Evolutionary conservation across 176 grass and related monocot species (phyloP), one percentile per base, ranked within the genome.

Genomic region (Chloris gayana): DNA sequence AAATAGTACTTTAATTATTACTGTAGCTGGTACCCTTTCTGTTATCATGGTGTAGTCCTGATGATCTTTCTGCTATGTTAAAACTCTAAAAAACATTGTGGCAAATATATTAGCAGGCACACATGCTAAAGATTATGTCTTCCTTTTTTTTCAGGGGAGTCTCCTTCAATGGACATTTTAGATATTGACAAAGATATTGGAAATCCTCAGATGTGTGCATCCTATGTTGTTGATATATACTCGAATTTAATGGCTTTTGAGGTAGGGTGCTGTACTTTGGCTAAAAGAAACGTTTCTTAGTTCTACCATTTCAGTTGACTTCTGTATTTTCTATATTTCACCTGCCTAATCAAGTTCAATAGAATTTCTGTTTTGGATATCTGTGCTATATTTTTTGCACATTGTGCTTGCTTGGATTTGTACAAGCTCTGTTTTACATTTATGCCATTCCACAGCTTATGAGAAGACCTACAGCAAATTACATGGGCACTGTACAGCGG

Each of bases 181-280:
- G 66, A 89, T 56, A 89, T 89, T 60, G 87, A 89, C 62, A 77
- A 70, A 65, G 82, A 82, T 18, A 75, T 24, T 77, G 66, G 54
- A 49, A 89, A 89, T 82, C 87, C 87, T 77, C 87, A 89, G 65
- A 89, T 89, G 87, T 89, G 87, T 44, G 46, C 77, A 47, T 70
- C 72, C 69, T 89, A 89, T 19, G 87, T 69, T 27, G 74, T 49
- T 33, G 77, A 89, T 11, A 77, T 89, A 76, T 89, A 89, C 79
- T 72, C 66, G 13, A 85, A 77, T 64, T 73, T 77, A n/a, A 44
- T 81, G 84, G 88, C 79, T 53, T 76, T 74, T 69, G 88, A 90
- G 88, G 88, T 90, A 86, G 62, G 19, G 7, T 79, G 17, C 45
- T 75, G 25, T 49, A 39, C 57, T 26, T 47, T 83, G 6, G 35